phyloP scores from a whole-genome alignment of 208 protist species.

The Strigomonas galati region DNA sequence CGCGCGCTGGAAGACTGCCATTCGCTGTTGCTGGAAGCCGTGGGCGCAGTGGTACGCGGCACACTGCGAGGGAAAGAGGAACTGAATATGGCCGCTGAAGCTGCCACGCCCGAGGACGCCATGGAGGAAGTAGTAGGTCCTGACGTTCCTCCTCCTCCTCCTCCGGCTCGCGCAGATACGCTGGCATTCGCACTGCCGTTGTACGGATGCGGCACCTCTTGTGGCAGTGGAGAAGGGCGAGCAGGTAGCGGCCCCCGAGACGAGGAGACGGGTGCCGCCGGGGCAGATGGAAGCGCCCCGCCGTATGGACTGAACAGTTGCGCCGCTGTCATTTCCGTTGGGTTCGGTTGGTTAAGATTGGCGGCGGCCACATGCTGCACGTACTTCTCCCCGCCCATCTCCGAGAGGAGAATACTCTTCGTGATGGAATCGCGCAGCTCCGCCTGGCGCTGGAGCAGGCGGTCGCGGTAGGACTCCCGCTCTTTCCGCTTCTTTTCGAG shows the following conservation, averaged over 20 bases:
- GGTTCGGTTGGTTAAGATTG: too few species aligned
- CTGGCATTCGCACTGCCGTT: slow-evolving; percentile 6
- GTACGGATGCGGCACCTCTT: slow-evolving; percentile 37
- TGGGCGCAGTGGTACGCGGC: neutral
- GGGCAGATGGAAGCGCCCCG: neutral
- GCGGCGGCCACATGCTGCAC: neutral
- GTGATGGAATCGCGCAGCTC: slow-evolving; percentile 18
- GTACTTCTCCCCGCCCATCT: slow-evolving; percentile 9
- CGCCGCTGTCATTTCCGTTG: too few species aligned
- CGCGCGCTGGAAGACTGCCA: neutral
- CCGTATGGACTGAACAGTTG: neutral
- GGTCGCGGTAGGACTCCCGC: slow-evolving; percentile 22
- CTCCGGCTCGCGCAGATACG: neutral
- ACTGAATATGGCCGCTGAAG: too few species aligned
- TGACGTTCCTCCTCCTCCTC: neutral
- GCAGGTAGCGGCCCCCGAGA: too few species aligned
- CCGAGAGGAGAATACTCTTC: slow-evolving; percentile 6
- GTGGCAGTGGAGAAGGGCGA: slow-evolving; percentile 18
- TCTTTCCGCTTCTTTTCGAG: slow-evolving; percentile 25
- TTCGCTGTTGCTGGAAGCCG: neutral
- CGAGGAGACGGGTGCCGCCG: too few species aligned
- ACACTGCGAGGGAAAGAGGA: too few species aligned
- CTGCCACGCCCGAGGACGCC: too few species aligned
- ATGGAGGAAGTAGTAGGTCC: too few species aligned
- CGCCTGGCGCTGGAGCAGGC: slow-evolving; percentile 28